Evolutionary conservation across 2,329 filamentous ascomycete species (phyloP).

Genomic region (Microascus cirrosus): DNA sequence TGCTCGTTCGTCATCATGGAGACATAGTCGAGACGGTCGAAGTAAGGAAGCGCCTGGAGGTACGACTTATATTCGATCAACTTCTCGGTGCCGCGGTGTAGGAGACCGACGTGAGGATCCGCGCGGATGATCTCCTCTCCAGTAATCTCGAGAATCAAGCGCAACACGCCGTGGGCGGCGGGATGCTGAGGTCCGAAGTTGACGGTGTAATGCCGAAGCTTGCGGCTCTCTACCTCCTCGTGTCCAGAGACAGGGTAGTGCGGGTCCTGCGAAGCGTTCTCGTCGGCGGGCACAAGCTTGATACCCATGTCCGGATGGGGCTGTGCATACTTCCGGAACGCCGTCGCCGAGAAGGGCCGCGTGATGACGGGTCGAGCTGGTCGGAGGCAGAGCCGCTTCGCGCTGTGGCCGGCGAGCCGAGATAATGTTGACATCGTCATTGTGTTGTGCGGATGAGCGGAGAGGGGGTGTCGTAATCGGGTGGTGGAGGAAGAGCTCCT

Average conservation of each 20-base stretch:
- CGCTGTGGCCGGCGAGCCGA: conserved; percentile 61
- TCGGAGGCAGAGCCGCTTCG: conserved; percentile 54
- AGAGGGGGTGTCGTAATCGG: conserved; percentile 7
- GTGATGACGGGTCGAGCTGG: conserved; percentile 18
- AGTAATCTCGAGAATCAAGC: conserved; percentile 92
- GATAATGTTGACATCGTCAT: conserved; percentile 56
- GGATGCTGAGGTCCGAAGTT: conserved; percentile 99
- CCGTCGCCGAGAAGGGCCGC: conserved; percentile 56
- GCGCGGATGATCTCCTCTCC: conserved; percentile 95
- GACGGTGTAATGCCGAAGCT: conserved; percentile 97
- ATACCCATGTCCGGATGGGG: conserved; percentile 34
- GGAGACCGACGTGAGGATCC: conserved; percentile 90
- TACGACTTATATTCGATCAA: conserved; percentile 99
- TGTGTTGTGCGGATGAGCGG: conserved; percentile 20
- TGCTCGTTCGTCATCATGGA: conserved; percentile 99
- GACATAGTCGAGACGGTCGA: conserved; percentile 96
- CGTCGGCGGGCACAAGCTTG: conserved; percentile 53
- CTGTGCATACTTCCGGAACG: conserved; percentile 51
- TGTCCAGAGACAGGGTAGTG: conserved; percentile 20
- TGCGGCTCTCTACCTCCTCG: conserved; percentile 51
- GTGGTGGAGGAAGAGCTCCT: conserved; percentile 3
- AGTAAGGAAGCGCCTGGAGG: conserved; percentile 94
- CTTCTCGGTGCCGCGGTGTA: conserved; percentile 97
- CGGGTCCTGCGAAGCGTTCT: conserved; percentile 36
- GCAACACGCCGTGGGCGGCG: conserved; percentile 93